Evolutionary conservation across 257 asterid species (phyloP), one percentile per base, ranked within the genome.

Genomic region (Solanum chiquidenum): DNA sequence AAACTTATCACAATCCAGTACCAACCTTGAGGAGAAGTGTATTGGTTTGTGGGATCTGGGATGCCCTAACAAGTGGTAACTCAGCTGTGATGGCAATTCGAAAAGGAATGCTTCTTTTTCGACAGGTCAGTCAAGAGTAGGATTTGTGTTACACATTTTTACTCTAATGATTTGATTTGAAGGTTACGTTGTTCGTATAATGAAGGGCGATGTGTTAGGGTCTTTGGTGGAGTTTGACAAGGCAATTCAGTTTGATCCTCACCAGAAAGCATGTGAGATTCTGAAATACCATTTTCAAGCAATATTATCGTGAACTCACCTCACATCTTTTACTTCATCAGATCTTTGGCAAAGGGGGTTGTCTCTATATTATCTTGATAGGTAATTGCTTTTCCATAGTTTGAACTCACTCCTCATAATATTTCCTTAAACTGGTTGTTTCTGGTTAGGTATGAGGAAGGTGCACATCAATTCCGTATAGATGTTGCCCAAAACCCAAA

Each of bases 301-400:
- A 55, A 20, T 55, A 55, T 55, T 55, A 55, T 55, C 10, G 3
- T 55, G 25, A 55, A 55, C 64, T 55, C n/a, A 55, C 64, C 64
- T 55, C 85, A 66, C 44, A 46, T 83, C 23, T 64, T 60, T 88
- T 89, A 89, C 86, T 89, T 52, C 62, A 52, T 90, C 98, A 96
- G 99, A 94, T 94, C 96, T 94, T 87, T 96, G 98, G 99, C 99
- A 96, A 91, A 95, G 98, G 91, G 99, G 99, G 8, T 91, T 96
- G 85, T 90, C 98, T 10, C 90, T 96, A 16, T 96, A 94, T 94
- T 96, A 96, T 90, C 95, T 96, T 44, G 93, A 91, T 89, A 94
- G 98, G 99, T 96, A 94, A 18, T 52, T 52, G 62, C 62, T 18
- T 58, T 20, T 21, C 73, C 21, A 84, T 35, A 74, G 58, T 73